These are phyloP conservation scores for Blastobotrys indianensis DNA, from an alignment of 1,139 yeast species.

Conservation along the genomic window DNA sequence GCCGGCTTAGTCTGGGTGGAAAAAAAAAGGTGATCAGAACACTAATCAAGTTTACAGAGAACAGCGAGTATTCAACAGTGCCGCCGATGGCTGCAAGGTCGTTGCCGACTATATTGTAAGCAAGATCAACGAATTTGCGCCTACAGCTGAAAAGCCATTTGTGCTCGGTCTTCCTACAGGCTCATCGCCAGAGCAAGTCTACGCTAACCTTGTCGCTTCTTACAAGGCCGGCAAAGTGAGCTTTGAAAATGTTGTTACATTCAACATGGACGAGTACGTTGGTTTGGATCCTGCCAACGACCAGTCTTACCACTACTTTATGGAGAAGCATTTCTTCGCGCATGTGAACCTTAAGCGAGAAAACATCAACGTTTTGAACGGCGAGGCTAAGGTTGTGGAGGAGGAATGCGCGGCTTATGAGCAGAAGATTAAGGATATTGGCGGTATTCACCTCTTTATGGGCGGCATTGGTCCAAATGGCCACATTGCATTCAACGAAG, in stretches of 20 bases:
- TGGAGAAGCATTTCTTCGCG: conserved; percentile 53
- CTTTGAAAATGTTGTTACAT: conserved; percentile 53
- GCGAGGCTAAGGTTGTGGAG: conserved; percentile 44
- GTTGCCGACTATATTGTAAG: conserved; percentile 47
- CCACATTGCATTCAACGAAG: conserved; percentile 59
- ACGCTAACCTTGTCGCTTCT: conserved; percentile 44
- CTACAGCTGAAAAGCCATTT: conserved; percentile 47
- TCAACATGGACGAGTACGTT: conserved; percentile 59
- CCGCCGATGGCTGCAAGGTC: conserved; percentile 42
- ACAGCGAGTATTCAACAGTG: conserved; percentile 16
- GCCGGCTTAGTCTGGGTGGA: too few species aligned
- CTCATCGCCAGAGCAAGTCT: conserved; percentile 58
- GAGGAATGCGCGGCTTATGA: conserved; percentile 50
- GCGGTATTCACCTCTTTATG: conserved; percentile 51
- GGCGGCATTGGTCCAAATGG: conserved; percentile 66
- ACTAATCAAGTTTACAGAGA: too few species aligned
- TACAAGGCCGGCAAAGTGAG: conserved; percentile 43
- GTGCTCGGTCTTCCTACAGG: conserved; percentile 63
- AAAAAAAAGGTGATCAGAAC: too few species aligned
- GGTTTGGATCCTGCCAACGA: conserved; percentile 45
- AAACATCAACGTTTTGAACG: conserved; percentile 54
- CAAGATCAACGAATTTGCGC: conserved; percentile 43
- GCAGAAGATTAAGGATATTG: conserved; percentile 44
- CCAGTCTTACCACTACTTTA: conserved; percentile 57
- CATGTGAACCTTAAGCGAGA: conserved; percentile 52